A percentile compares a stretch with the other conserved stretches of the same genome.
Conservation (phyloP, 306 rosid species). For the Fragaria vesca region DNA sequence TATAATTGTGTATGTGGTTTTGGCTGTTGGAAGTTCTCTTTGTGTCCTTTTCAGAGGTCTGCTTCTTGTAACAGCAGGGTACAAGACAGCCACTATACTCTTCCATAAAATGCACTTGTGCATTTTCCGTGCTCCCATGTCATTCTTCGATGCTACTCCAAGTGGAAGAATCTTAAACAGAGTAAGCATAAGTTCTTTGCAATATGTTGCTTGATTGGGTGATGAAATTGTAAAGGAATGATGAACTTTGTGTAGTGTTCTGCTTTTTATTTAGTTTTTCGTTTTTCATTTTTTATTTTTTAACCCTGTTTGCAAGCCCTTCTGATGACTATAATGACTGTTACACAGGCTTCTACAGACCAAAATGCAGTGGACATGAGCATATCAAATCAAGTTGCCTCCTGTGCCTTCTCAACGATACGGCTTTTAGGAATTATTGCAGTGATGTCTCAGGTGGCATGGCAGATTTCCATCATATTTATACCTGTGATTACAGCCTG, state of each 20-base stretch:
- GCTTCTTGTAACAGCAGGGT: slow-evolving; percentile 56
- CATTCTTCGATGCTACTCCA: slow-evolving; percentile 87
- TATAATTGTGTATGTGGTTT: slow-evolving; percentile 52
- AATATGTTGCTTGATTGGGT: not conserved
- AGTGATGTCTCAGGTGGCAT: slow-evolving; percentile 79
- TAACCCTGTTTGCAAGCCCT: not conserved
- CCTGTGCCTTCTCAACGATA: slow-evolving; percentile 48
- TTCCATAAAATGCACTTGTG: slow-evolving; percentile 71
- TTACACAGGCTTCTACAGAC: slow-evolving; percentile 65
- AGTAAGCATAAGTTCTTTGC: slow-evolving; percentile 35
- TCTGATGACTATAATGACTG: not conserved
- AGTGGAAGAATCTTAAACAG: slow-evolving; percentile 81
- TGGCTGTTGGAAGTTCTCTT: slow-evolving; percentile 70
- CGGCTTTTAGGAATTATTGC: slow-evolving; percentile 72
- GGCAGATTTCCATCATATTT: slow-evolving; percentile 75
- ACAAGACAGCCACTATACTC: slow-evolving; percentile 68
- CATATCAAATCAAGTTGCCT: slow-evolving; percentile 42
- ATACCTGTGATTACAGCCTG: slow-evolving; percentile 58
- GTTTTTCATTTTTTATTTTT: not conserved
- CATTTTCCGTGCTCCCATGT: slow-evolving; percentile 87
- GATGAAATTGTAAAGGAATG: not conserved
- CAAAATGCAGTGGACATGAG: slow-evolving; percentile 60
- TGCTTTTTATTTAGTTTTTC: too few relatives aligned
- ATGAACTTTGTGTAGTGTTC: not conserved
- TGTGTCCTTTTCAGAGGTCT: slow-evolving; percentile 48